Percentiles rank a stretch among this genome's conserved stretches.
These are phyloP conservation scores for Dendrobium catenatum DNA, from an alignment of 106 monocot genomes.

Conservation along the genomic window DNA sequence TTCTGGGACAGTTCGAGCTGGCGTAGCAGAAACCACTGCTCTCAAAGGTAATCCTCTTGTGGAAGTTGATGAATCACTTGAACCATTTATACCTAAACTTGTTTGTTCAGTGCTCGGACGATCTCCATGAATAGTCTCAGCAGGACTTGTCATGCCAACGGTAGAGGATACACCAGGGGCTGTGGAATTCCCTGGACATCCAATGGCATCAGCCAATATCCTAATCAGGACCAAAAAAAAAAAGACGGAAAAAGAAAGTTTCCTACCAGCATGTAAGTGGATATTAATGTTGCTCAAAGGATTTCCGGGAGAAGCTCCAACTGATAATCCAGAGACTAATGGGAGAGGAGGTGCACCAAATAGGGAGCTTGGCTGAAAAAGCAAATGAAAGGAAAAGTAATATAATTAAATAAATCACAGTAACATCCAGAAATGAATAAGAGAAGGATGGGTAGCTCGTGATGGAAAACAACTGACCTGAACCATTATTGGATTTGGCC, in stretches of 20 bases:
- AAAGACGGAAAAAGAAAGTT: background rate
- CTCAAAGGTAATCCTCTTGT: slow-evolving; percentile 24
- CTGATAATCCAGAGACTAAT: slow-evolving; percentile 1
- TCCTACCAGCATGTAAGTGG: slow-evolving; percentile 52
- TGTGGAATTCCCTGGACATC: slow-evolving; percentile 26
- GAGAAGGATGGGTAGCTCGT: background rate
- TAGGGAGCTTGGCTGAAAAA: slow-evolving; percentile 38
- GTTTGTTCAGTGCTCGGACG: slow-evolving; percentile 14
- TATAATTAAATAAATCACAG: background rate
- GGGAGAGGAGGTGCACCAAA: slow-evolving; percentile 29
- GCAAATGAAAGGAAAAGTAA: slow-evolving; percentile 40
- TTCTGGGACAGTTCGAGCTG: slow-evolving; percentile 28
- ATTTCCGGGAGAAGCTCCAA: slow-evolving; percentile 30
- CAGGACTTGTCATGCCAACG: slow-evolving; percentile 19
- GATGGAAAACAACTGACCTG: slow-evolving; percentile 36
- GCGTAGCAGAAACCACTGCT: slow-evolving; percentile 43
- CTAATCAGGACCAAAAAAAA: background rate
- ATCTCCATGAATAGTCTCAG: slow-evolving; percentile 14
- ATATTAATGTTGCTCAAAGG: slow-evolving; percentile 48
- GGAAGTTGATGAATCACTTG: slow-evolving; percentile 19
- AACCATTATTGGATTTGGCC: slow-evolving; percentile 96
- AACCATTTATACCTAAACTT: slow-evolving; percentile 17
- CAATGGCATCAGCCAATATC: slow-evolving; percentile 9
- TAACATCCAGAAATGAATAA: background rate
- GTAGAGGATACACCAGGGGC: slow-evolving; percentile 28